Evolutionary conservation across 768 basidiomycete genomes (phyloP).

Genomic region (Paxillus involutus): DNA sequence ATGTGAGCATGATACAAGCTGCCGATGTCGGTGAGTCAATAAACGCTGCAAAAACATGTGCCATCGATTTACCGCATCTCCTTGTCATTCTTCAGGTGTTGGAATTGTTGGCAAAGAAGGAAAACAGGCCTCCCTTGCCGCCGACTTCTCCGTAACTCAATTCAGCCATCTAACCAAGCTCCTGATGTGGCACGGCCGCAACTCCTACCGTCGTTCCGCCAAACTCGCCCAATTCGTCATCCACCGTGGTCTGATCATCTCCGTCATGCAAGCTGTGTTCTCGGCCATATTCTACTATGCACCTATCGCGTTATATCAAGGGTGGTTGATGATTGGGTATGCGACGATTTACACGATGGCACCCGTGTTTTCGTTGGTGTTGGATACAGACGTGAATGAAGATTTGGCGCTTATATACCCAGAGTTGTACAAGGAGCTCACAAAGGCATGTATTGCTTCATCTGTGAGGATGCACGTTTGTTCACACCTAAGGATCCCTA

Average conservation of each 20-base stretch:
- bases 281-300: slow-evolving; percentile 92
- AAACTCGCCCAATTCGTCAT: slow-evolving; percentile 99
- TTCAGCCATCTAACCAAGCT: slow-evolving; percentile 96
- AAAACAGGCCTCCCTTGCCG: slow-evolving; percentile 97
- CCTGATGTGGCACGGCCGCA: slow-evolving; percentile 97
- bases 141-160: slow-evolving; percentile 97
- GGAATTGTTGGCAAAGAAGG: slow-evolving; percentile 99
- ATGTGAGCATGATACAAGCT: slow-evolving; percentile 99
- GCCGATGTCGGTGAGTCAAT: slow-evolving; percentile 87
- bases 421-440: slow-evolving; percentile 96
- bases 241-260: slow-evolving; percentile 94
- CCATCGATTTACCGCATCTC: background rate
- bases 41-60: background rate
- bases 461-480: background rate
- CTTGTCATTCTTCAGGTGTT: slow-evolving; percentile 53
- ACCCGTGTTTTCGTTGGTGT: slow-evolving; percentile 94
- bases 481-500: slow-evolving; percentile 29
- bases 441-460: slow-evolving; percentile 61
- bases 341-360: slow-evolving; percentile 98
- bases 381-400: slow-evolving; percentile 95
- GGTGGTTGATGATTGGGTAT: slow-evolving; percentile 97
- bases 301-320: slow-evolving; percentile 96
- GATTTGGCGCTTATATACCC: slow-evolving; percentile 95
- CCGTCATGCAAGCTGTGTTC: slow-evolving; percentile 97
- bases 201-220: slow-evolving; percentile 96